Evolutionary conservation across 352 stramenopile species (phyloP).

Genomic region (Globisporangium orthogonon): DNA sequence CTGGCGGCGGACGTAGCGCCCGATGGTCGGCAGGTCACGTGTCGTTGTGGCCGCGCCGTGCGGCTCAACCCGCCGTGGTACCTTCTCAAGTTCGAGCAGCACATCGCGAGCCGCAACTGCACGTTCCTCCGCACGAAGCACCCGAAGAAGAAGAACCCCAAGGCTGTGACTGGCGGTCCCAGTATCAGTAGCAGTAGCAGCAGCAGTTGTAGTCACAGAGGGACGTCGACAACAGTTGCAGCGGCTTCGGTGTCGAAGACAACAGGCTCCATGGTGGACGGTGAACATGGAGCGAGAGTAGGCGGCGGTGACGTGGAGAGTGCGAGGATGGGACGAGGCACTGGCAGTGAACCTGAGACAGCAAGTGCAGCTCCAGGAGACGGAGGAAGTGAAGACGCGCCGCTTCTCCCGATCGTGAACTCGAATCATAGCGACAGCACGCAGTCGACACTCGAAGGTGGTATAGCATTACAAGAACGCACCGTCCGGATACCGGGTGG

Average conservation of each 20-base stretch:
- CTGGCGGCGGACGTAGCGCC: conserved; percentile 33
- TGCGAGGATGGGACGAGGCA: neutral
- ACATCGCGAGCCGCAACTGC: conserved; percentile 78
- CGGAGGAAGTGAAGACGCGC: neutral
- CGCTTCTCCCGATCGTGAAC: neutral
- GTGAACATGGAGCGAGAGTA: neutral
- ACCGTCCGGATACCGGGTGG: no score
- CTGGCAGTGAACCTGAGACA: neutral
- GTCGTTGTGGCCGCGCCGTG: conserved; percentile 66
- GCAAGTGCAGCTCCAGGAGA: neutral
- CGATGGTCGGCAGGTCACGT: conserved; percentile 52
- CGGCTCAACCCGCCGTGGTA: conserved; percentile 80
- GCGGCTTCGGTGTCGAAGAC: no score
- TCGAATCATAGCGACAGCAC: neutral
- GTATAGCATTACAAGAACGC: no score
- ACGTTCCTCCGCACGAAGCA: conserved; percentile 44
- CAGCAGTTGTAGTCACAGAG: neutral
- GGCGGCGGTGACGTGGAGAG: no score
- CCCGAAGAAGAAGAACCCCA: neutral
- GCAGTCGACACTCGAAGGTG: neutral
- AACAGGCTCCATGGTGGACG: neutral
- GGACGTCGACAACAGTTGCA: no score
- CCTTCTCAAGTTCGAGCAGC: conserved; percentile 83
- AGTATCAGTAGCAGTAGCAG: neutral
- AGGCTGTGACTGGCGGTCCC: neutral